phyloP scores from a whole-genome alignment of 768 basidiomycete genomes.

The Pleurotus eryngii region DNA sequence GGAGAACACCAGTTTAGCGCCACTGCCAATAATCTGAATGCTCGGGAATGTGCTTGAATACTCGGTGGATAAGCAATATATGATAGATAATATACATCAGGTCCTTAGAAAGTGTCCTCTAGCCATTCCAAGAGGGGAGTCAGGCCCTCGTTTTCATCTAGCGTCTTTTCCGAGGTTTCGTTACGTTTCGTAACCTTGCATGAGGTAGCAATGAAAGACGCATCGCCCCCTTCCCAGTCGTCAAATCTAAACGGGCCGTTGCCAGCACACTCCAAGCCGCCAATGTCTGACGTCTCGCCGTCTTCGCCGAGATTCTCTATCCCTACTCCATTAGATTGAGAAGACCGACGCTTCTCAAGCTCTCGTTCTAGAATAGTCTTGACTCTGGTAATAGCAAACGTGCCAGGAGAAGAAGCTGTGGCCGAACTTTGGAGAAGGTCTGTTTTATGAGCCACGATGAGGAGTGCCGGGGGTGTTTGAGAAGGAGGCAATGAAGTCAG shows the following conservation, averaged over 20 bases:
- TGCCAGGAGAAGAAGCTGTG: constrained; percentile 31
- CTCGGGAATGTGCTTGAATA: no score
- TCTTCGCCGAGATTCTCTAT: constrained; percentile 75
- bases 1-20: not conserved
- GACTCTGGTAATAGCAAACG: constrained; percentile 65
- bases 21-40: no score
- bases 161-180: not conserved
- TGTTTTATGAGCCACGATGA: constrained; percentile 74
- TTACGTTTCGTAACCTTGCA: constrained; percentile 22
- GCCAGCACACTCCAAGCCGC: constrained; percentile 69
- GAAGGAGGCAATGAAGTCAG: constrained; percentile 74
- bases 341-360: constrained; percentile 69
- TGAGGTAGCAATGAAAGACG: constrained; percentile 62
- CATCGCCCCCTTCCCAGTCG: constrained; percentile 85
- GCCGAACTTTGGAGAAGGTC: constrained; percentile 61
- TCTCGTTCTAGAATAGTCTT: constrained; percentile 80
- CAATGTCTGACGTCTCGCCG: constrained; percentile 60
- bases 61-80: no score
- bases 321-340: constrained; percentile 62
- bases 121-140: not conserved
- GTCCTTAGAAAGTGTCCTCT: not conserved
- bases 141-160: not conserved
- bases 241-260: constrained; percentile 65
- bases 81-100: not conserved
- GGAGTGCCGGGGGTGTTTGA: constrained; percentile 51